Conservation (phyloP, 257 asterid genomes). For the Fraxinus excelsior region DNA sequence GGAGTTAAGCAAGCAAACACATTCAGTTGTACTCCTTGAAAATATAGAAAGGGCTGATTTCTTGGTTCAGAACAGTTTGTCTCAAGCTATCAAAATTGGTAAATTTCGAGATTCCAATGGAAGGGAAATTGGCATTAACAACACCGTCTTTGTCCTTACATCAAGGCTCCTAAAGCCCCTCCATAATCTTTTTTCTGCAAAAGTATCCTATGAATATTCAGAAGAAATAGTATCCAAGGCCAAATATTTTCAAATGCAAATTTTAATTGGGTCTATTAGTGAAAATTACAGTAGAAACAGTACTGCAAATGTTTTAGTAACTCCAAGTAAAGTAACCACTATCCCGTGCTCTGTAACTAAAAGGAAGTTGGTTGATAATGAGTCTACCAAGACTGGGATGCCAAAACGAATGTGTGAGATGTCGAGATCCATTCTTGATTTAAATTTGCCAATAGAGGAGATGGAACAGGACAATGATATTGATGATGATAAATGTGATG, state of each 20-base stretch:
- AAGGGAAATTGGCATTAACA: slow-evolving; percentile 60
- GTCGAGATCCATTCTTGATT: slow-evolving; percentile 59
- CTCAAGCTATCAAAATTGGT: slow-evolving; percentile 72
- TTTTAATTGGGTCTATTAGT: slow-evolving; percentile 37
- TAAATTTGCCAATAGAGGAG: slow-evolving; percentile 73
- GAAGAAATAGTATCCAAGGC: slow-evolving; percentile 70
- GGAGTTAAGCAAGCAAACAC: slow-evolving; percentile 60
- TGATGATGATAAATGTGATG: slow-evolving; percentile 24
- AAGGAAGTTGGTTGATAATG: slow-evolving; percentile 49
- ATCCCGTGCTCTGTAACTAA: slow-evolving; percentile 35
- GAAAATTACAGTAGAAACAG: slow-evolving; percentile 31
- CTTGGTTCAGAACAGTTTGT: slow-evolving; percentile 24
- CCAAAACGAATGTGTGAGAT: slow-evolving; percentile 43
- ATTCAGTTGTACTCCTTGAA: slow-evolving; percentile 70
- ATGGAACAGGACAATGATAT: slow-evolving; percentile 38
- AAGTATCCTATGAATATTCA: slow-evolving; percentile 19
- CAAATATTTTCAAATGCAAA: slow-evolving; percentile 59
- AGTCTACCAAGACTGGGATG: slow-evolving; percentile 24
- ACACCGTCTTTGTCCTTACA: slow-evolving; percentile 11
- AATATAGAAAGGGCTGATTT: slow-evolving; percentile 79
- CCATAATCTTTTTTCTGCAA: too few relatives aligned
- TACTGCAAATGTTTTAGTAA: slow-evolving; percentile 38
- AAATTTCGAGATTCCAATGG: slow-evolving; percentile 72
- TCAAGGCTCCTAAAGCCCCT: too few relatives aligned
- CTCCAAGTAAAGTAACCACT: slow-evolving; percentile 24